These are phyloP conservation scores for Tolypocladium tropicale DNA, from an alignment of 2,329 filamentous ascomycete species.

Conservation along the genomic window DNA sequence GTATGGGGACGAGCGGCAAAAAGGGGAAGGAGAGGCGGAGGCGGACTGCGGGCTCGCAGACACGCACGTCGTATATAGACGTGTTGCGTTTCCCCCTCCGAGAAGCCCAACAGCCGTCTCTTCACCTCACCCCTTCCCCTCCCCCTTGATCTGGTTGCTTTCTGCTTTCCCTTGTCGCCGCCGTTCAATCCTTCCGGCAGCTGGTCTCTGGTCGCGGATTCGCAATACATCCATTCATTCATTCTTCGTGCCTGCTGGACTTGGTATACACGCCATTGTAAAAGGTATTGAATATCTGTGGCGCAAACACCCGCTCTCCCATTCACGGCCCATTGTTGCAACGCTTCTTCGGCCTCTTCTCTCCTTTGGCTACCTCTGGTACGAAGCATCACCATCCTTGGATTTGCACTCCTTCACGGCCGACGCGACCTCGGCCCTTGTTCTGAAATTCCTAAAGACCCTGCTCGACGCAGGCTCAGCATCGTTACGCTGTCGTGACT, in stretches of 20 bases:
- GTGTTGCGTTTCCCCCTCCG: slow-evolving; percentile 8
- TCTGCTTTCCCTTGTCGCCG: slow-evolving; percentile 5
- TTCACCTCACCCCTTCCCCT: slow-evolving; percentile 3
- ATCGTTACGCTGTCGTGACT: slow-evolving; percentile 6
- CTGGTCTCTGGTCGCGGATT: slow-evolving; percentile 18
- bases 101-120: neutral
- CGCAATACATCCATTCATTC: slow-evolving; percentile 5
- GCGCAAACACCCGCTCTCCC: neutral
- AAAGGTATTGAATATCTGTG: slow-evolving; percentile 8
- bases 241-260: neutral
- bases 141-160: slow-evolving; percentile 1
- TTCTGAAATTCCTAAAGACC: slow-evolving; percentile 2
- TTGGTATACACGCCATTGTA: neutral
- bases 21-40: neutral
- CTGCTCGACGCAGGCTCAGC: neutral
- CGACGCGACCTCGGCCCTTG: neutral
- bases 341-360: neutral
- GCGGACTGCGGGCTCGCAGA: neutral
- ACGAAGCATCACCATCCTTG: neutral
- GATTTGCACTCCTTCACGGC: neutral
- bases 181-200: slow-evolving; percentile 23
- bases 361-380: neutral
- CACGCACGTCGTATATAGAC: slow-evolving; percentile 8
- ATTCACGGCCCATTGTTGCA: neutral
- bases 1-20: neutral